These are phyloP conservation scores for Populus hybrid DNA, from an alignment of 441 rosid species.

Conservation along the genomic window DNA sequence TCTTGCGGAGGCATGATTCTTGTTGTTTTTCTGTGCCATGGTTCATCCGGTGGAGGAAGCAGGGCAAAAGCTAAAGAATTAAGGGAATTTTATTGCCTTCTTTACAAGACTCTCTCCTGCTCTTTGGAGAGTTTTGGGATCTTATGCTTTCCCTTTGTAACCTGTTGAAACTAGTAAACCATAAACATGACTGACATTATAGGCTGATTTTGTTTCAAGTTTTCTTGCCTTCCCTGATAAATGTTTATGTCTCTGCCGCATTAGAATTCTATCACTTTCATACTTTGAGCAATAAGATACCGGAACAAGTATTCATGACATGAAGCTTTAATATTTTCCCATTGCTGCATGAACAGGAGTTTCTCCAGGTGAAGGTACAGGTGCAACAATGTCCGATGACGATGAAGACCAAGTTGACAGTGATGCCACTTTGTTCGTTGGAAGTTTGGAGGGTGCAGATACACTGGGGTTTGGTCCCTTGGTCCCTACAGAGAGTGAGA, in stretches of 20 bases:
- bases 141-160: neutral
- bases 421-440: slow-evolving; percentile 79
- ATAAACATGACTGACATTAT: neutral
- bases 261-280: neutral
- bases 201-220: neutral
- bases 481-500: slow-evolving; percentile 87
- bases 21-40: neutral
- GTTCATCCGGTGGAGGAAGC: neutral
- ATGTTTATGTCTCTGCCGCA: neutral
- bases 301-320: neutral
- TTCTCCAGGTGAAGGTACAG: slow-evolving; percentile 92
- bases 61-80: neutral
- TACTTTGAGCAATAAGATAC: neutral
- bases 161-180: neutral
- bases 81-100: neutral
- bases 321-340: neutral
- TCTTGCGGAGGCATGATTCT: neutral
- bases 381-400: slow-evolving; percentile 97
- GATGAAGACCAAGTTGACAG: slow-evolving; percentile 95
- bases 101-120: no score
- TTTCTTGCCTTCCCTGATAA: neutral
- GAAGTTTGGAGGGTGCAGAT: slow-evolving; percentile 65
- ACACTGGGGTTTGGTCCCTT: slow-evolving; percentile 93
- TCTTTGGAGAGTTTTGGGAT: neutral
- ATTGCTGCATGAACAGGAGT: slow-evolving; percentile 55